Evolutionary conservation across 306 rosid genomes (phyloP), one percentile per base, ranked within the genome.

Genomic region (Malus asiatica): DNA sequence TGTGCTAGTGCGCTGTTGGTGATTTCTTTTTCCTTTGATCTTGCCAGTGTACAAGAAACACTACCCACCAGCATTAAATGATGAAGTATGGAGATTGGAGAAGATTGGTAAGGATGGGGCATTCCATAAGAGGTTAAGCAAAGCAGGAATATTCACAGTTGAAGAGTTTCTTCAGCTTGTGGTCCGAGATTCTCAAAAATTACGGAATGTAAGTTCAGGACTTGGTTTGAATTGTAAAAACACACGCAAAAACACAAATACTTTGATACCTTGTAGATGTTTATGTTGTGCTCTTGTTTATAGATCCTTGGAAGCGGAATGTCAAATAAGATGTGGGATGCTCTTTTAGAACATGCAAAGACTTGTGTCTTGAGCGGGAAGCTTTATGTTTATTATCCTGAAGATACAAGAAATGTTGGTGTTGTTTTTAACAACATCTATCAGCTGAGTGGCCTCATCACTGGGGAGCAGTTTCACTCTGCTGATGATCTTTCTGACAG

Each of bases 241-340:
- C 38, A 19, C 55, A n/a, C 13, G 3, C 13, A 16, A 14, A 73
- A 5, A 25, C 44, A 6, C 19, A 16, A 20, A 30, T 20, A 71
- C 13, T 27, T 78, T 78, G 44, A 72, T 82, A 74, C 70, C 35
- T 57, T 77, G 58, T 74, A 33, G 29, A 30, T 59, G 58, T 59
- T 44, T 76, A 82, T 82, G 53, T 84, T 80, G 73, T 72, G 33
- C 55, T 74, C 27, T 81, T 77, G 67, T 87, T 76, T 86, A 78
- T 74, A 96, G 99, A 96, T 90, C 77, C 99, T 96, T 78, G 99
- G 99, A 76, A 93, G 99, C 77, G 99, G 99, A n/a, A 96, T 96
- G 99, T 96, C 99, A 72, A 96, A 96, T 86, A 96, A 88, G 88
- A 96, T 96, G 99, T 96, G 99, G 99, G 99, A 96, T 4, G 98